A percentile compares a stretch with the other conserved stretches of the same genome.
phyloP scores from a whole-genome alignment of 495 filamentous ascomycete species.

The Cenococcum geophilum region DNA sequence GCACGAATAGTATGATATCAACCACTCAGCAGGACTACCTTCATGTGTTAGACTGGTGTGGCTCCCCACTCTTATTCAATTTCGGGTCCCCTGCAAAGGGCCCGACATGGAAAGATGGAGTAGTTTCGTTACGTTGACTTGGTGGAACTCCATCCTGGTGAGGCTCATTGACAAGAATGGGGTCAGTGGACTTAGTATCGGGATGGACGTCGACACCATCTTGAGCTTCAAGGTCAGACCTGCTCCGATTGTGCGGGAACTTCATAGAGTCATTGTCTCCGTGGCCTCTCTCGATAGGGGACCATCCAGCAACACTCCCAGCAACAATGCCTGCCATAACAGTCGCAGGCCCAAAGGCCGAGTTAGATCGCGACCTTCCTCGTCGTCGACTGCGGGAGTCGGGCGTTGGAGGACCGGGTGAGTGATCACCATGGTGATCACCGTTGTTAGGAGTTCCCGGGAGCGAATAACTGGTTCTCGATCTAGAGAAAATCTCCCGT shows the following conservation, averaged over 20 bases:
- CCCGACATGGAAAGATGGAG: conserved; percentile 44
- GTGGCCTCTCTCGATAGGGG: conserved; percentile 62
- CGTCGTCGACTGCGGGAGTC: conserved; percentile 66
- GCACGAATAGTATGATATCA: not conserved
- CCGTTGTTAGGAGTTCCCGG: conserved; percentile 65
- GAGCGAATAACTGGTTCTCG: conserved; percentile 54
- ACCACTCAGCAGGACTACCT: not conserved
- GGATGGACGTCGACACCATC: conserved; percentile 55
- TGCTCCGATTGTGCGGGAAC: conserved; percentile 43
- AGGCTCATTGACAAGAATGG: conserved; percentile 44
- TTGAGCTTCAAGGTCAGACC: conserved; percentile 46
- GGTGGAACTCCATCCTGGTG: conserved; percentile 45
- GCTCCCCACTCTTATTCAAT: conserved; percentile 4
- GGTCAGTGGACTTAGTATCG: conserved; percentile 51
- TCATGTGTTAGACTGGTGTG: conserved; percentile 7
- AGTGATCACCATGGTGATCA: conserved; percentile 44
- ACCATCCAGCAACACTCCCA: conserved; percentile 82
- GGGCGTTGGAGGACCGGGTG: conserved; percentile 56
- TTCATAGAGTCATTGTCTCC: conserved; percentile 48
- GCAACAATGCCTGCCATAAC: conserved; percentile 87
- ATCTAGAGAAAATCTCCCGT: conserved; percentile 65
- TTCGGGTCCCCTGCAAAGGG: conserved; percentile 34
- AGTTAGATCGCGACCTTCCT: conserved; percentile 79
- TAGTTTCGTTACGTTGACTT: conserved; percentile 53
- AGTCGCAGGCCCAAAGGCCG: conserved; percentile 72